A percentile compares a stretch with the other conserved stretches of the same genome.
These are phyloP conservation scores for Calonectria henricotiae DNA, from an alignment of 2,329 filamentous ascomycete species.

Conservation along the genomic window DNA sequence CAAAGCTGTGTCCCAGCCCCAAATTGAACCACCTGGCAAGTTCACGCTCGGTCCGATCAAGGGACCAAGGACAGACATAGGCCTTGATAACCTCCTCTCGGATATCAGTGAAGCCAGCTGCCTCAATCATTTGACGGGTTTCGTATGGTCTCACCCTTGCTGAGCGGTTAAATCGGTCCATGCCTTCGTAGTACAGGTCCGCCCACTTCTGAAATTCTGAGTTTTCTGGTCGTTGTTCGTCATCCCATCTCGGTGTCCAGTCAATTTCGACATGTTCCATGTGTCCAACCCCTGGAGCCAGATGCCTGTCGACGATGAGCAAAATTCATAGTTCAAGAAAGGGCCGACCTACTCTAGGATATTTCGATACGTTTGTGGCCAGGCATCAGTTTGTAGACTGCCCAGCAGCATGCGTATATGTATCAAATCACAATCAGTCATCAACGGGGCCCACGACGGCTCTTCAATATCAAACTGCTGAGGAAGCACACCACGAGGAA, in stretches of 20 bases:
- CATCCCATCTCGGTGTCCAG: constrained; percentile 81
- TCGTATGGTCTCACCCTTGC: constrained; percentile 71
- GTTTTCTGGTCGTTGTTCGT: constrained; percentile 72
- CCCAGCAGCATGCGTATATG: constrained; percentile 87
- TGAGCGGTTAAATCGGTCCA: constrained; percentile 75
- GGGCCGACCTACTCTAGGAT: constrained; percentile 72
- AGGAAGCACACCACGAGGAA: constrained; percentile 72
- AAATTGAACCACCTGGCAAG: constrained; percentile 90
- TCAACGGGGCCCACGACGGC: constrained; percentile 70
- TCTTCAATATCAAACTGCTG: constrained; percentile 84
- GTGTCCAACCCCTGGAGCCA: constrained; percentile 82
- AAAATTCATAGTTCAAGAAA: not conserved
- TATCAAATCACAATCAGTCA: constrained; percentile 82
- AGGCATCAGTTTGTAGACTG: constrained; percentile 78
- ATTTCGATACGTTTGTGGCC: constrained; percentile 82
- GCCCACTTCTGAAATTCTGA: constrained; percentile 80
- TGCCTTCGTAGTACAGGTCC: constrained; percentile 77
- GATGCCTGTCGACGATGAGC: constrained; percentile 70
- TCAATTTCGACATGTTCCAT: constrained; percentile 95
- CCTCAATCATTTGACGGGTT: constrained; percentile 75
- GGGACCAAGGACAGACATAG: constrained; percentile 83
- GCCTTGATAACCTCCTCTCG: constrained; percentile 78
- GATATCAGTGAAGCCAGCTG: constrained; percentile 86
- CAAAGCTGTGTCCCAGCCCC: constrained; percentile 80
- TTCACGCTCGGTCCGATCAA: constrained; percentile 75